Base-by-base conservation (phyloP, 306 rosid species). In the Argentina anserina region DNA sequence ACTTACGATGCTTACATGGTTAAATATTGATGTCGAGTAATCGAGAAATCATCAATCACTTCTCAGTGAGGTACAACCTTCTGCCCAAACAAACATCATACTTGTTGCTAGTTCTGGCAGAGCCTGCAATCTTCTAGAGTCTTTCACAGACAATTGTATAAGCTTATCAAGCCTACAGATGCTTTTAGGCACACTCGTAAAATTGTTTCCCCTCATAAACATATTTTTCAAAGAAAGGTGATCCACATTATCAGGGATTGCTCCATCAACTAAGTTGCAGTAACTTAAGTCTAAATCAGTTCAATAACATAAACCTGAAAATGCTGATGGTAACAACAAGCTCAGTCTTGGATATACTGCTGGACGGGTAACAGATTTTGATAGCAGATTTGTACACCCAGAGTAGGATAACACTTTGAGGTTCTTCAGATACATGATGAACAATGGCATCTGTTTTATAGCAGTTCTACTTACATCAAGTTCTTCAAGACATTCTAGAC, bases 401-500 rank as follows among this genome's bases (percentile, higher is more conserved):
- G 11, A 7, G 45, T 21, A 65, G 45, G 46, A 45, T 29, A 76
- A 67, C 21, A 1, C 8, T 42, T 76, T 31, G 3, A 68, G 69
- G 8, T 67, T 76, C 2, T n/a, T 21, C 39, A 43, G 13, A 41
- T 34, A 72, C 33, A 37, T 36, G 10, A 75, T 49, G 45, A 67
- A 58, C 31, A 39, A 45, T 3, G 74, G 74, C 41, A n/a, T 34
- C 7, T 68, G 37, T 15, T 5, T 76, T 34, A 76, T 15, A 9
- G 75, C 47, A 59, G 80, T 76, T 26, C 61, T 21, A 9, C 74
- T 56, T 28, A 67, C 56, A 33, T 76, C 40, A 21, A 68, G 47
- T 45, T 55, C 33, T 74, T 68, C 33, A 60, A 75, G 43, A 23
- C 65, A n/a, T 40, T 70, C 70, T 20, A 75, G 21, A 31, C 45